Percentiles rank a stretch among this genome's conserved stretches.
These are phyloP conservation scores for Penicillium sp. DNA, from an alignment of 2,329 filamentous ascomycete species.

Conservation along the genomic window DNA sequence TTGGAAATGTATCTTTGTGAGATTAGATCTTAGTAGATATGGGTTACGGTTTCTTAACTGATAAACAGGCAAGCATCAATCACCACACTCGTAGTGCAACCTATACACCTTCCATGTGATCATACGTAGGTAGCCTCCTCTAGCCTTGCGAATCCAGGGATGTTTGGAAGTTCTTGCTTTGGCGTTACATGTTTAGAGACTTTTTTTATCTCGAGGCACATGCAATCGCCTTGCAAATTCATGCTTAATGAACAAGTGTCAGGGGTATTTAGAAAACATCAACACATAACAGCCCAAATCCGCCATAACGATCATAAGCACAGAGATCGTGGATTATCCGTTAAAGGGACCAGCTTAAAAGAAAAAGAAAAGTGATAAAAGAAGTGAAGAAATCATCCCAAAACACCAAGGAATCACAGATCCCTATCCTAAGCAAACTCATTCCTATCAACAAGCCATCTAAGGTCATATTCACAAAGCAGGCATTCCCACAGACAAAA, in stretches of 20 bases:
- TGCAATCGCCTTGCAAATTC: neutral
- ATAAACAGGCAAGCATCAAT: neutral
- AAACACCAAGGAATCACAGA: slow-evolving; percentile 8
- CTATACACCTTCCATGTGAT: neutral
- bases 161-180: neutral
- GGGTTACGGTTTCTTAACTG: neutral
- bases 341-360: slow-evolving; percentile 1
- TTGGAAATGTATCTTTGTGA: neutral
- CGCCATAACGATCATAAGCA: neutral
- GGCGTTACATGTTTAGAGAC: neutral
- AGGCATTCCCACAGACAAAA: neutral
- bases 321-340: neutral
- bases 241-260: slow-evolving; percentile 3
- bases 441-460: neutral
- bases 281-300: neutral
- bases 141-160: neutral
- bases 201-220: neutral
- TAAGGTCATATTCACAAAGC: neutral
- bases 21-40: neutral
- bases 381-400: neutral
- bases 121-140: neutral
- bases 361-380: slow-evolving; percentile 3
- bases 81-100: neutral
- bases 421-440: neutral
- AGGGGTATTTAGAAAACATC: slow-evolving; percentile 9